Evolutionary conservation across 2,329 filamentous ascomycete species (phyloP).

Genomic region (Chalaropsis ovoidea): DNA sequence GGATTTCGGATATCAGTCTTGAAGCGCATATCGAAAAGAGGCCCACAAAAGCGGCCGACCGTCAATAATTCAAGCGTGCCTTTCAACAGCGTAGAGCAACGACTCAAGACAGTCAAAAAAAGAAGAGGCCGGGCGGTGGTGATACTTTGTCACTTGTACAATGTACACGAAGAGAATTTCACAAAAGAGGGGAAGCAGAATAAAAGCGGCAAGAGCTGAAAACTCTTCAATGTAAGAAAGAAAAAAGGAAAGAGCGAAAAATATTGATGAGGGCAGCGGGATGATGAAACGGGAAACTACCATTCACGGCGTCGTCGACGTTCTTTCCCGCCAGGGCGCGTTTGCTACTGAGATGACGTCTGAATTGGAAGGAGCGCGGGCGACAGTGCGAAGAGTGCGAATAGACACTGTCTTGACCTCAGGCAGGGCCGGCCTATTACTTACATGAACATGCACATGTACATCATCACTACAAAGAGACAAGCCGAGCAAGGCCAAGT

Average conservation of each 20-base stretch:
- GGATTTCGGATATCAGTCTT: constrained; percentile 57
- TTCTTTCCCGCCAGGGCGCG: constrained; percentile 3
- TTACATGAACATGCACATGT: not conserved
- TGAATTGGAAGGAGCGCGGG: not conserved
- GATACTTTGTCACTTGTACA: no score
- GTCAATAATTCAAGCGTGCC: not conserved
- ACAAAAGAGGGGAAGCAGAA: no score
- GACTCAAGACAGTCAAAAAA: no score
- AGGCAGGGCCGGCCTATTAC: not conserved
- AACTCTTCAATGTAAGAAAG: not conserved
- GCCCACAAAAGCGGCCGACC: not conserved
- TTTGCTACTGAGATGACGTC: not conserved
- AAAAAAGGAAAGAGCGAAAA: constrained; percentile 3
- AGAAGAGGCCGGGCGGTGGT: no score
- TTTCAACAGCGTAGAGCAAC: no score
- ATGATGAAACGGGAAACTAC: not conserved
- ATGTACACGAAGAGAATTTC: no score
- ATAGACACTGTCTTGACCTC: not conserved
- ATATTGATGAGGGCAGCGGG: not conserved
- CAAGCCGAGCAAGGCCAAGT: no score
- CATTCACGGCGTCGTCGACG: not conserved
- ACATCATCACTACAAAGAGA: no score
- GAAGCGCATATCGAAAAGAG: constrained; percentile 47
- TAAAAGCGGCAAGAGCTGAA: not conserved
- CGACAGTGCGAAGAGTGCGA: not conserved